Base-by-base conservation (phyloP, 768 basidiomycete species). In the Cyclocybe aegerita region DNA sequence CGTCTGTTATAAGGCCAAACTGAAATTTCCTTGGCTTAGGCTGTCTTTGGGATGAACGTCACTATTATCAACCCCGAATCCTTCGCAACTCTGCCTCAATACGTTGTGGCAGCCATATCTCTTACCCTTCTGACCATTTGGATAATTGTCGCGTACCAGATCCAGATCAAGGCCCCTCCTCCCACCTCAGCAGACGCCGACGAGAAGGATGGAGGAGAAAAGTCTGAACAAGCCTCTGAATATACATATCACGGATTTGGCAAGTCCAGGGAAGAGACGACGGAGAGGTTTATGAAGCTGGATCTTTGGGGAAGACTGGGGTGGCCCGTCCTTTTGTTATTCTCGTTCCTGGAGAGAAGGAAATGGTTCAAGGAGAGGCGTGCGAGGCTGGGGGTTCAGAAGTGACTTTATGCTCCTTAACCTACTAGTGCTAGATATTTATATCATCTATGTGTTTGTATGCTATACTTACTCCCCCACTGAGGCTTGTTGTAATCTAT, bases 21-120 rank as follows among this genome's bases (percentile, higher is more conserved):
- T 14, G 29, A 15, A 33, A 8, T 30, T 16, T 9, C 7, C 8
- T 35, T 42, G 30, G 31, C 39, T 4, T 50, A 83, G 81, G 65
- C 69, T 12, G 66, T 76, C 4, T 83, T 81, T 46, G 77, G 81
- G 4, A 84, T 83, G 82, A 84, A 83, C 51, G 61, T 83, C 37
- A 12, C 29, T 9, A 76, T 76, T 55, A 66, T 83, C 48, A 73
- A 71, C 47, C 61, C 33, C 0, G 16, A 60, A 11, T 61, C 65
- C 4, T 16, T 47, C 8, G 68, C 59, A 42, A 72, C 72, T 0
- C 56, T 82, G 1, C 36, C 34, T 2, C 71, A 72, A 43, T 83
- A 74, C 39, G 23, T 74, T 32, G 72, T 59, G 11, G 57, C 60
- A 14, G 70, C 73, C 2, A 39, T 82, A 15, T 58, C 71, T 7